Conservation (phyloP, 225 moss, liverwort and hornwort species). For the Physcomitrellopsis africana region DNA sequence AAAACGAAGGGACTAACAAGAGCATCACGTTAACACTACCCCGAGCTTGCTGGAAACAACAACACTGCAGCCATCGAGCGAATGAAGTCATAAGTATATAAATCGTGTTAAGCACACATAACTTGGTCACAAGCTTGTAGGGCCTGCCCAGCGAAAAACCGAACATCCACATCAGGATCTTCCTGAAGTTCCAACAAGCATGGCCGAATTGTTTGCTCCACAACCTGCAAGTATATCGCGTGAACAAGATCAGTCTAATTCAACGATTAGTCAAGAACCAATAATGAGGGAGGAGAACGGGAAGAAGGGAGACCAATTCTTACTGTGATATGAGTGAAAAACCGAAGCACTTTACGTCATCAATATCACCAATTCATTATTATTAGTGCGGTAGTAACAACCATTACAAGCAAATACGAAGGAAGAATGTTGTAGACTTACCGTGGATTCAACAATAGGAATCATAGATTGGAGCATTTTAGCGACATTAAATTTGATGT, state of each 20-base stretch:
- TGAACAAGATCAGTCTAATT: slow-evolving; percentile 13
- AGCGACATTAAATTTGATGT: slow-evolving; percentile 98
- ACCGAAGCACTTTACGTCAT: too few relatives aligned
- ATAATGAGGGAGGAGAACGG: too few relatives aligned
- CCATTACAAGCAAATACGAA: background rate
- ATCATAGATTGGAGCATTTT: slow-evolving; percentile 99
- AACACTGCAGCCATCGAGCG: slow-evolving; percentile 48
- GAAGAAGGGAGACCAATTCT: too few relatives aligned
- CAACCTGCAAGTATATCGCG: slow-evolving; percentile 58
- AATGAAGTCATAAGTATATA: slow-evolving; percentile 23
- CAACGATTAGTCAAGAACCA: background rate
- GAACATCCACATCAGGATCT: slow-evolving; percentile 97
- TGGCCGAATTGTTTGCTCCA: slow-evolving; percentile 96
- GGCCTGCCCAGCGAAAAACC: slow-evolving; percentile 96
- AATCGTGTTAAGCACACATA: slow-evolving; percentile 76
- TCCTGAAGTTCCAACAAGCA: slow-evolving; percentile 96
- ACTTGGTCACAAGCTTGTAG: slow-evolving; percentile 98
- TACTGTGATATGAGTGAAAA: too few relatives aligned
- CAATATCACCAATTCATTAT: too few relatives aligned
- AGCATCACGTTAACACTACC: slow-evolving; percentile 44
- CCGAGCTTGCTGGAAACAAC: slow-evolving; percentile 44
- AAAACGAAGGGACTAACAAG: slow-evolving; percentile 55
- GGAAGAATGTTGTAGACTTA: slow-evolving; percentile 40
- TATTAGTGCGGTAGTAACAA: background rate
- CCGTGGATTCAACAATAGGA: slow-evolving; percentile 93